Conservation (phyloP, 2,329 filamentous ascomycete species). For the Calonectria multiphialidica region DNA sequence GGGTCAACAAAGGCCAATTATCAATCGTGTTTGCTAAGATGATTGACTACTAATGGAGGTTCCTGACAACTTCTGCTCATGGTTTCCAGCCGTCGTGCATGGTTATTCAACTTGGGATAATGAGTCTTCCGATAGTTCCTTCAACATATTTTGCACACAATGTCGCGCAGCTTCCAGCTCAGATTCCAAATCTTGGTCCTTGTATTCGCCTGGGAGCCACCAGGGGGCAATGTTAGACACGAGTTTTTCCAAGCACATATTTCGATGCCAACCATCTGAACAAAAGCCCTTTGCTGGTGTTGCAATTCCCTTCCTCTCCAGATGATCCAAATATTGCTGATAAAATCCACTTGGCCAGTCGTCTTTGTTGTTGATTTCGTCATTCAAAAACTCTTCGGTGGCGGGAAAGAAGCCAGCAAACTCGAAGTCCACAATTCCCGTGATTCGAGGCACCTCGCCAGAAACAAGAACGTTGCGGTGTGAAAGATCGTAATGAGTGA, state of each 20-base stretch:
- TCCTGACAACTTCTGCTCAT: background rate
- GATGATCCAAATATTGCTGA: background rate
- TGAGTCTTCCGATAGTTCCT: background rate
- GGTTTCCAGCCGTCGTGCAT: background rate
- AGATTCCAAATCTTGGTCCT: background rate
- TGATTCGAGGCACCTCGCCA: background rate
- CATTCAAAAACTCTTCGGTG: constrained; percentile 17
- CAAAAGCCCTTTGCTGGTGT: background rate
- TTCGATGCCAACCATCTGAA: background rate
- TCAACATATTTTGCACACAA: background rate
- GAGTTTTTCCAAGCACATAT: background rate
- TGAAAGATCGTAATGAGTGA: constrained; percentile 22
- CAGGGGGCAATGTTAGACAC: constrained; percentile 19
- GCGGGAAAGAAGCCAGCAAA: constrained; percentile 23
- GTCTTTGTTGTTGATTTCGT: background rate
- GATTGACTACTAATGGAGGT: background rate
- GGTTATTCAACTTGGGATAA: background rate
- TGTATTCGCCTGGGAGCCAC: constrained; percentile 9
- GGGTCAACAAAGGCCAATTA: background rate
- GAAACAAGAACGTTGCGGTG: constrained; percentile 22
- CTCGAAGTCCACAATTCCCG: constrained; percentile 23
- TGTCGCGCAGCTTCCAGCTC: background rate
- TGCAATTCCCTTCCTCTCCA: background rate
- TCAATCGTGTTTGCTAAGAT: background rate
- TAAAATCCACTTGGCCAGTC: constrained; percentile 18